These are phyloP conservation scores for Leishmania major DNA, from an alignment of 208 protist genomes.

Conservation along the genomic window DNA sequence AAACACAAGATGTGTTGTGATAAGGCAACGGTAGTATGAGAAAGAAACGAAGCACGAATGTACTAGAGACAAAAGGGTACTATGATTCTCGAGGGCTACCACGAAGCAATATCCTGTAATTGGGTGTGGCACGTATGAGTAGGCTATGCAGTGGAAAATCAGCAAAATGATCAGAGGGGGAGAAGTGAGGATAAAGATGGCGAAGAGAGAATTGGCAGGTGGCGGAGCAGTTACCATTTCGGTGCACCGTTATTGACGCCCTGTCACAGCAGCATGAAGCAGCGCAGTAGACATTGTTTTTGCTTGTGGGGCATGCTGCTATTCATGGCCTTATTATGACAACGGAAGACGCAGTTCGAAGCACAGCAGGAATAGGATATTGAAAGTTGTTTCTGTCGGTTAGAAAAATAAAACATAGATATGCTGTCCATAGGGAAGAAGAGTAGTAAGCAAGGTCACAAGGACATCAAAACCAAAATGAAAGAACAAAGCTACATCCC, in stretches of 20 bases:
- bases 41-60: constrained; percentile 1
- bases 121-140: not conserved
- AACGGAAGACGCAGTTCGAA: not conserved
- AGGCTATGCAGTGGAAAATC: not conserved
- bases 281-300: not conserved
- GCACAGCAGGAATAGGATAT: not conserved
- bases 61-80: constrained; percentile 10
- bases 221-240: not conserved
- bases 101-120: not conserved
- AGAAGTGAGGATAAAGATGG: not conserved
- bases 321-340: not conserved
- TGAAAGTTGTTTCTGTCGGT: not conserved
- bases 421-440: not conserved
- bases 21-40: constrained; percentile 13
- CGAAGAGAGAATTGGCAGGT: too few species aligned
- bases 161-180: not conserved
- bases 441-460: not conserved
- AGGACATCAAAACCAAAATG: not conserved
- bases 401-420: not conserved
- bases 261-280: not conserved
- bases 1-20: not conserved
- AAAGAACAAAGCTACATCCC: too few species aligned
- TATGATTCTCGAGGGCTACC: not conserved
- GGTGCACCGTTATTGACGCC: not conserved
- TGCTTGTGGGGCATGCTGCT: not conserved